Evolutionary conservation across 352 stramenopile genomes (phyloP), one percentile per base, ranked within the genome.

Genomic region (Lagenidium giganteum): DNA sequence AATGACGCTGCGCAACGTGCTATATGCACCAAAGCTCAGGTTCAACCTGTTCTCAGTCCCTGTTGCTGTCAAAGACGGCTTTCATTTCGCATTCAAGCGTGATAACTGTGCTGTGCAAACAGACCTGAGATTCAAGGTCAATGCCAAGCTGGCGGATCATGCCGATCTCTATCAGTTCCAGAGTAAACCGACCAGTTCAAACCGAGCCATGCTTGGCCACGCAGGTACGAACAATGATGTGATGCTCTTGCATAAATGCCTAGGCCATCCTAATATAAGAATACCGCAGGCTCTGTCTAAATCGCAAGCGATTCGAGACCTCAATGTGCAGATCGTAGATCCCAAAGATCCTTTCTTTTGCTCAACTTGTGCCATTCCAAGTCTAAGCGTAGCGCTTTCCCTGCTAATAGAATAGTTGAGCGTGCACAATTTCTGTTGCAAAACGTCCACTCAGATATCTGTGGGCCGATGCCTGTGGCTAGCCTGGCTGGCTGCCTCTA

Each of bases 351-450:
- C 34, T 3, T 47, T 54, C 30, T 47, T 47, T 31, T 54, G 47
- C 17, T n/a, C 20, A 23, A 38, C 37, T 2, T 47, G 47, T 38
- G 40, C 27, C 36, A 47, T 54, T 47, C 39, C 24, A 55, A 49
- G 38, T 55, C 37, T 18, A 30, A 49, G 22, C 39, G 39, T 42
- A 26, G 30, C 16, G 24, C 48, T 21, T 51, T 45, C 18, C 35
- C 48, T 35, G 48, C 40, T 41, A 51, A 43, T 51, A 51, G 25
- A 39, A 14, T 51, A 40, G 40, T 51, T 51, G 27, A 56, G 43
- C 18, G 48, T 56, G 31, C 33, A 8, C 43, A 32, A 39, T 44
- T 28, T 17, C 46, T 31, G 16, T 47, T 47, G 25, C 17, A 16
- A 23, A 54, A 54, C 22, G 36, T 41, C 18, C 37, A 39, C 25